Percentiles rank a stretch among this genome's conserved stretches.
Conservation (phyloP, 805 yeast genomes). For the Yamadazyma philogaea region DNA sequence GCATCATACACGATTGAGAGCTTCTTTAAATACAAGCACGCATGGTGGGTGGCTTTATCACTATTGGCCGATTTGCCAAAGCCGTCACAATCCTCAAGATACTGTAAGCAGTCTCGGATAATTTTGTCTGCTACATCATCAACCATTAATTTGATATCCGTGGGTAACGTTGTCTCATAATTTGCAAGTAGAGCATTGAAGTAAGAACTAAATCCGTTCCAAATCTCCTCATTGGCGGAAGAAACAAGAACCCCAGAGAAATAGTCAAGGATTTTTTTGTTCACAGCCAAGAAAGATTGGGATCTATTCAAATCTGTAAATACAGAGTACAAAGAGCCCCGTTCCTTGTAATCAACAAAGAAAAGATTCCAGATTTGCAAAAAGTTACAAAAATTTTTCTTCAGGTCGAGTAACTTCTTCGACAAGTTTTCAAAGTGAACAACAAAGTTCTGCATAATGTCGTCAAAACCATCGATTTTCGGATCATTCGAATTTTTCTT, state of each 20-base stretch:
- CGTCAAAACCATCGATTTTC: not conserved
- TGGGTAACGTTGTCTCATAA: not conserved
- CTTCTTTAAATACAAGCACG: not conserved
- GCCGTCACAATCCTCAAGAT: not conserved
- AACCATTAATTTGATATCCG: not conserved
- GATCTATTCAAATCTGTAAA: conserved; percentile 5
- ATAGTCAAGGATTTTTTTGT: not conserved
- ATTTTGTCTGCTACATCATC: not conserved
- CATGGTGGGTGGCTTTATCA: not conserved
- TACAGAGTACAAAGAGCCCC: not conserved
- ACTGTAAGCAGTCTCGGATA: not conserved
- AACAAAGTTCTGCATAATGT: not conserved
- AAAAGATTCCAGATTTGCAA: conserved; percentile 11
- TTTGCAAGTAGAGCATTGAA: conserved; percentile 3
- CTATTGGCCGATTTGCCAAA: not conserved
- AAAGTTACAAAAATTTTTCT: not conserved
- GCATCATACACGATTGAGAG: not conserved
- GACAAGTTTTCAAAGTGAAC: conserved; percentile 1
- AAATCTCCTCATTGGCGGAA: not conserved
- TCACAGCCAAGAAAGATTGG: conserved; percentile 3
- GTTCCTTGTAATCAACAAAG: not conserved
- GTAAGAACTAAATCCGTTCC: conserved; percentile 5
- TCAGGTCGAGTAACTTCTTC: conserved; percentile 6
- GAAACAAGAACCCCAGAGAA: not conserved
- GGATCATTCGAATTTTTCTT: conserved; percentile 15